These are phyloP conservation scores for Aspergillus panamensis DNA, from an alignment of 495 filamentous ascomycete genomes.

Conservation along the genomic window DNA sequence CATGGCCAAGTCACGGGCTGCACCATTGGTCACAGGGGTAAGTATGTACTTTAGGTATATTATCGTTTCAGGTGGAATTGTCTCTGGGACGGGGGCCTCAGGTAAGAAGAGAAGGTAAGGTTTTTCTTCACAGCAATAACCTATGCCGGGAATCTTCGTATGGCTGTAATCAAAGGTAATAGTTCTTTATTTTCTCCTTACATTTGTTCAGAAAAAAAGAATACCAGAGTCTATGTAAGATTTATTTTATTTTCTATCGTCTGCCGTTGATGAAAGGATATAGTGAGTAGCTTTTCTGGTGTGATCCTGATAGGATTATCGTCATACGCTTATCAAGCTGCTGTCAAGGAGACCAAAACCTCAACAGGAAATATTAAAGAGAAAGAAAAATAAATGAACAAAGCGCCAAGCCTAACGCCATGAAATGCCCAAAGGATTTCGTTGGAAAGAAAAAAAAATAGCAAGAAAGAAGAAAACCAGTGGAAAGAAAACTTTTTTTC, in stretches of 20 bases:
- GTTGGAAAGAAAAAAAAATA: slow-evolving; percentile 29
- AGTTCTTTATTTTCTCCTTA: slow-evolving; percentile 5
- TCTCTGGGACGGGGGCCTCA: slow-evolving; percentile 28
- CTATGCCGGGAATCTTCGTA: slow-evolving; percentile 33
- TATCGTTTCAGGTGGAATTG: slow-evolving; percentile 22
- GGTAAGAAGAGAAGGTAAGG: slow-evolving; percentile 76
- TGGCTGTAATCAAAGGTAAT: slow-evolving; percentile 30
- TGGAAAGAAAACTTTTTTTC: slow-evolving; percentile 14
- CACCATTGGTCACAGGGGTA: slow-evolving; percentile 33
- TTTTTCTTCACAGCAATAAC: slow-evolving; percentile 31
- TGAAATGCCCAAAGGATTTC: slow-evolving; percentile 26
- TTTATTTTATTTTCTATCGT: slow-evolving; percentile 1
- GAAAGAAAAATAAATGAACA: slow-evolving; percentile 20
- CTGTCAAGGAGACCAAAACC: neutral
- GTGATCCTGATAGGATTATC: slow-evolving; percentile 30
- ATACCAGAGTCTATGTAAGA: neutral
- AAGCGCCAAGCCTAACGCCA: slow-evolving; percentile 43
- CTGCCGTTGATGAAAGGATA: neutral
- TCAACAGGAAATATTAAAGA: slow-evolving; percentile 22
- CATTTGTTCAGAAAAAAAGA: neutral
- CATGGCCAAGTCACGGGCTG: slow-evolving; percentile 17
- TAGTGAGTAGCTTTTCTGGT: slow-evolving; percentile 12
- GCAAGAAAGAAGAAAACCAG: slow-evolving; percentile 24
- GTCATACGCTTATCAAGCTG: slow-evolving; percentile 39
- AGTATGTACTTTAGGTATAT: slow-evolving; percentile 50